A percentile compares a stretch with the other conserved stretches of the same genome.
phyloP scores from a whole-genome alignment of 2,329 filamentous ascomycete species.

The Fusarium burgessii region DNA sequence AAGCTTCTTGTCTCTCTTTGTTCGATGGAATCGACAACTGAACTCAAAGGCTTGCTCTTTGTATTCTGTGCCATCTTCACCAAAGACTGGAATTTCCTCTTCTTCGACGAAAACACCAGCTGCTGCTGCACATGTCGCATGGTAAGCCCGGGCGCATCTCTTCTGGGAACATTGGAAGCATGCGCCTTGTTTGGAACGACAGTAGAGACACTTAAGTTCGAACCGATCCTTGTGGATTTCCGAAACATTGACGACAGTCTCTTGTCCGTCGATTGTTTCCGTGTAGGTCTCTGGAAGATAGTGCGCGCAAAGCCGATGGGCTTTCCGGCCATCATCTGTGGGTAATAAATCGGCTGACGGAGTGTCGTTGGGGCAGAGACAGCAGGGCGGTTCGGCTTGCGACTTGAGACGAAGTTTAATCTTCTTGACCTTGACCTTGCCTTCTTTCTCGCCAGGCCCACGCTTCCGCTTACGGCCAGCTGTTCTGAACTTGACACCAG shows the following conservation, averaged over 20 bases:
- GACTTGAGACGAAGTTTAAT: conserved; percentile 81
- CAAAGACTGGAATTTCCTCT: conserved; percentile 85
- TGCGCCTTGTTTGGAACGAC: conserved; percentile 92
- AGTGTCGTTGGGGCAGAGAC: conserved; percentile 92
- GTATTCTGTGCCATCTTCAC: conserved; percentile 91
- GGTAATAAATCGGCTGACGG: conserved; percentile 83
- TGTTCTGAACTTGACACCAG: conserved; percentile 75
- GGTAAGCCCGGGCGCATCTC: conserved; percentile 93
- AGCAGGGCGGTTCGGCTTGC: conserved; percentile 82
- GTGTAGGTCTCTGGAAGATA: conserved; percentile 95
- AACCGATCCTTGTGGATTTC: conserved; percentile 87
- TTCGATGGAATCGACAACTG: conserved; percentile 92
- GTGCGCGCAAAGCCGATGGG: conserved; percentile 87
- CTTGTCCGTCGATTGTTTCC: conserved; percentile 75
- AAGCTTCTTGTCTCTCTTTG: conserved; percentile 83
- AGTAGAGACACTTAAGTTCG: conserved; percentile 94
- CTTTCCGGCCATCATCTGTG: conserved; percentile 88
- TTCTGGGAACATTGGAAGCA: conserved; percentile 97
- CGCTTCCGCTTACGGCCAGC: conserved; percentile 71
- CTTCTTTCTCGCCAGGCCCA: conserved; percentile 50
- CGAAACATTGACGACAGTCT: conserved; percentile 82
- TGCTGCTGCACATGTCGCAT: conserved; percentile 92
- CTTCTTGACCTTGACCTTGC: conserved; percentile 76
- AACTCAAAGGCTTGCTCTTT: conserved; percentile 93
- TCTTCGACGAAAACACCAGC: conserved; percentile 93